Evolutionary conservation across 2,329 filamentous ascomycete species (phyloP).

Genomic region (Helminthosporium solani): DNA sequence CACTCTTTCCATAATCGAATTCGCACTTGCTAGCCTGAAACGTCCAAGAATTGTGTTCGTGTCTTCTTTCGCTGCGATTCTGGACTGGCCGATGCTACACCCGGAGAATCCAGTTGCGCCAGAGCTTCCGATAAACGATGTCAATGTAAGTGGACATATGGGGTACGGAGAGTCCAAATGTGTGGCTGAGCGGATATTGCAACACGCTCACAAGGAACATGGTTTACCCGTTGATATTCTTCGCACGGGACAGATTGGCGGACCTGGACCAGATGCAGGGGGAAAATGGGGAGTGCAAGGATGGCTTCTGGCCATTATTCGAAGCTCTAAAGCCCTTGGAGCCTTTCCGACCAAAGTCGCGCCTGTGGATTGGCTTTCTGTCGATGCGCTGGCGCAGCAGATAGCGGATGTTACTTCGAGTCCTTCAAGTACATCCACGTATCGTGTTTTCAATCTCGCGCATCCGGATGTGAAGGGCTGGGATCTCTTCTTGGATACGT

Average conservation of each 20-base stretch:
- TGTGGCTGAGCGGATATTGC: slow-evolving; percentile 15
- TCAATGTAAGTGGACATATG: slow-evolving; percentile 25
- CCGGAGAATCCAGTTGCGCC: slow-evolving; percentile 6
- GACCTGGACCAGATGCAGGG: background rate
- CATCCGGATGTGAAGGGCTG: slow-evolving; percentile 7
- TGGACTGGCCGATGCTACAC: slow-evolving; percentile 11
- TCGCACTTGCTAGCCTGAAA: background rate
- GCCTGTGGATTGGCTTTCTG: slow-evolving; percentile 18
- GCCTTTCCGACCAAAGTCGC: slow-evolving; percentile 8
- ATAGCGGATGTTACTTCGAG: slow-evolving; percentile 4
- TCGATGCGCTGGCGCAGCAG: slow-evolving; percentile 10
- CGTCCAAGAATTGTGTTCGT: slow-evolving; percentile 12
- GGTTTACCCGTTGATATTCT: slow-evolving; percentile 12
- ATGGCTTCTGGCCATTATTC: slow-evolving; percentile 12
- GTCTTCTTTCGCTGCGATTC: slow-evolving; percentile 18
- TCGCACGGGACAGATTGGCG: slow-evolving; percentile 18
- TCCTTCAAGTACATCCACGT: background rate
- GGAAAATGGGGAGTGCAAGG: slow-evolving; percentile 11
- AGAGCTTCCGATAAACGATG: slow-evolving; percentile 22
- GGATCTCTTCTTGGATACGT: slow-evolving; percentile 5
- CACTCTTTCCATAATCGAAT: slow-evolving; percentile 9
- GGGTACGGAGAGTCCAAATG: slow-evolving; percentile 43
- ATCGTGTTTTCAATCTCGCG: slow-evolving; percentile 12
- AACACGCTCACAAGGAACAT: slow-evolving; percentile 2
- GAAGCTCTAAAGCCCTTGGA: slow-evolving; percentile 4